phyloP scores from a whole-genome alignment of 768 basidiomycete species.

The Leccinum ochraceum region DNA sequence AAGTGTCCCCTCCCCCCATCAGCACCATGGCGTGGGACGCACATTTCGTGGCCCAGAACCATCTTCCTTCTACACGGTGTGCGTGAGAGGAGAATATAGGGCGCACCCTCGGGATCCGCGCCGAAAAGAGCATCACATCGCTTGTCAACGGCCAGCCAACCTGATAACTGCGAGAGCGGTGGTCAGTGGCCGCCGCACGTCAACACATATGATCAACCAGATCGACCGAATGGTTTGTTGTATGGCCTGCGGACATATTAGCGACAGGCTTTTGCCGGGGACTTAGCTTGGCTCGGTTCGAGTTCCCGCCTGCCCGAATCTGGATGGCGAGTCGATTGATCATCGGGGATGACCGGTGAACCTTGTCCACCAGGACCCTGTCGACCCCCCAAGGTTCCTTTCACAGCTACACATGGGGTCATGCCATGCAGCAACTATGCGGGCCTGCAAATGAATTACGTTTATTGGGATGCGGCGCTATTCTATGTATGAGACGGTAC shows the following conservation, averaged over 20 bases:
- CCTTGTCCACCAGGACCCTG: conserved; percentile 24
- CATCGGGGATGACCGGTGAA: conserved; percentile 14
- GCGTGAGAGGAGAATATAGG: conserved; percentile 13
- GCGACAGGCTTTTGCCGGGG: conserved; percentile 16
- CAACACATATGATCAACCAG: conserved; percentile 12
- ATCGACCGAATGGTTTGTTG: conserved; percentile 16
- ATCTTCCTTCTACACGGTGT: conserved; percentile 2
- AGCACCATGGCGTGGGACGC: conserved; percentile 5
- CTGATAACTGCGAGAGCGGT: conserved; percentile 11
- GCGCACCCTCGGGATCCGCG: conserved; percentile 7
- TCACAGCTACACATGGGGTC: conserved; percentile 26
- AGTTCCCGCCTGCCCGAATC: conserved; percentile 23
- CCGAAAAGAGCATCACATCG: background rate
- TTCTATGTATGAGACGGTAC: conserved; percentile 27
- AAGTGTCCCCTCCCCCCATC: conserved; percentile 4
- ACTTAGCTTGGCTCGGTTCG: conserved; percentile 18
- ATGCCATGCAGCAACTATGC: conserved; percentile 27
- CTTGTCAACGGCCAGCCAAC: background rate
- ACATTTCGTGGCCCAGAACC: background rate
- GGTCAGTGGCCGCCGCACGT: conserved; percentile 20
- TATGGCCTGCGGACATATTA: conserved; percentile 22
- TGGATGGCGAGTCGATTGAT: conserved; percentile 18
- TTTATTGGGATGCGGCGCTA: conserved; percentile 25
- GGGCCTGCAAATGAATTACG: conserved; percentile 32
- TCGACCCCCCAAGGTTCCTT: conserved; percentile 2